Evolutionary conservation across 257 asterid genomes (phyloP), one percentile per base, ranked within the genome.

Genomic region (Eustoma russellianum): DNA sequence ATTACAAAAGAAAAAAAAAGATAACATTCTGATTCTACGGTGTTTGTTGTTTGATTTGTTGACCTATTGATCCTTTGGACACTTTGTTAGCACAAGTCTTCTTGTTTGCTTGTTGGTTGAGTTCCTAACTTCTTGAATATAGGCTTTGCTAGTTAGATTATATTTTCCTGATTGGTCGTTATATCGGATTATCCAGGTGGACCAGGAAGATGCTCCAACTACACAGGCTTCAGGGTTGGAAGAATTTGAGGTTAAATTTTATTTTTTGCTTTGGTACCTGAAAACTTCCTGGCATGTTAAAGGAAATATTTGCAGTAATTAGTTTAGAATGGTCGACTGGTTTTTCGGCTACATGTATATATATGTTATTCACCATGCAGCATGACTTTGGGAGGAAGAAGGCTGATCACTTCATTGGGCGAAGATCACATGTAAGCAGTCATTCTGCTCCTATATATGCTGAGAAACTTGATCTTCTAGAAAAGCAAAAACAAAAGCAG

Each of bases 401-500:
- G 66, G 76, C 63, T 50, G 96, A 87, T 49, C 87, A 71, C 63
- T 60, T 54, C 38, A 56, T 53, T 13, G 57, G 64, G 70, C 87
- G 75, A 66, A 88, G 56, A 41, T 65, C 74, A 60, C 74, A 66
- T 62, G 69, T 63, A 48, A 65, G 72, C 60, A 85, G 94, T 71
- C 78, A 83, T 74, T 92, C 99, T 65, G 95, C 99, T 68, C 97
- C 97, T 57, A 75, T 92, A 71, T 77, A 61, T 60, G 77, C 88
- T n/a, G 88, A 88, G 67, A 92, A 92, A 76, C 73, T 76, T 46
- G 97, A 85, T 50, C 68, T 73, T 12, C 65, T 82, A 64, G 94
- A 83, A 55, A 80, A 78, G 70, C 72, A 59, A 44, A 72, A 71
- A 67, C 94, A 84, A 65, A 63, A 71, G 67, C 88, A 66, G 61